These are phyloP conservation scores for Achaetomiella virescens DNA, from an alignment of 495 filamentous ascomycete species.

Conservation along the genomic window DNA sequence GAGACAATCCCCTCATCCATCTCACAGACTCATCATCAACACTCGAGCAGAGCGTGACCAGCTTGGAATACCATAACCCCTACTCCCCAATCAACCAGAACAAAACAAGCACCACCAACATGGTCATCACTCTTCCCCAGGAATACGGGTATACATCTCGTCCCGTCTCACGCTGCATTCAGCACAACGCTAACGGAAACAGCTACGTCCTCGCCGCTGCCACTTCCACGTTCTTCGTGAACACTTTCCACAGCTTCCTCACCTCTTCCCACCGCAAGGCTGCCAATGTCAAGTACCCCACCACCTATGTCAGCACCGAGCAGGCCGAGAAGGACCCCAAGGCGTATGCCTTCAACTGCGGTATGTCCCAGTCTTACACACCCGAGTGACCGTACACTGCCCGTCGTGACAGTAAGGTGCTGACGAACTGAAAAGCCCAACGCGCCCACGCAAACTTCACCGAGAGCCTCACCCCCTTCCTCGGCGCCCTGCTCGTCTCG, in stretches of 20 bases:
- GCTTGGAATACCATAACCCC: background rate
- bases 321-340: slow-evolving; percentile 50
- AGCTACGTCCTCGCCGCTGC: slow-evolving; percentile 56
- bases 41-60: too few species aligned
- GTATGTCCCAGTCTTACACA: slow-evolving; percentile 12
- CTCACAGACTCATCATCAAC: background rate
- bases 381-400: background rate
- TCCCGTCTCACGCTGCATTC: background rate
- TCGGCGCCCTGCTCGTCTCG: slow-evolving; percentile 51
- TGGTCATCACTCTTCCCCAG: slow-evolving; percentile 26
- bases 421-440: slow-evolving; percentile 46
- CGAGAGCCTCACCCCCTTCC: slow-evolving; percentile 57
- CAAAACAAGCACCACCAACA: slow-evolving; percentile 14
- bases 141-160: slow-evolving; percentile 36
- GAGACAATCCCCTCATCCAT: background rate
- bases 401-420: slow-evolving; percentile 13
- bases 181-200: background rate
- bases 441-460: slow-evolving; percentile 66
- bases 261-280: slow-evolving; percentile 43
- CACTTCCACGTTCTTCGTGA: slow-evolving; percentile 53
- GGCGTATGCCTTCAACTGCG: slow-evolving; percentile 47
- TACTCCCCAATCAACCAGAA: background rate
- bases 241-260: slow-evolving; percentile 45
- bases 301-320: slow-evolving; percentile 55
- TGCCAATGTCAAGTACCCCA: slow-evolving; percentile 57